A percentile compares a stretch with the other conserved stretches of the same genome.
These are phyloP conservation scores for Cystobasidium tubakii DNA, from an alignment of 768 basidiomycete genomes.

Conservation along the genomic window DNA sequence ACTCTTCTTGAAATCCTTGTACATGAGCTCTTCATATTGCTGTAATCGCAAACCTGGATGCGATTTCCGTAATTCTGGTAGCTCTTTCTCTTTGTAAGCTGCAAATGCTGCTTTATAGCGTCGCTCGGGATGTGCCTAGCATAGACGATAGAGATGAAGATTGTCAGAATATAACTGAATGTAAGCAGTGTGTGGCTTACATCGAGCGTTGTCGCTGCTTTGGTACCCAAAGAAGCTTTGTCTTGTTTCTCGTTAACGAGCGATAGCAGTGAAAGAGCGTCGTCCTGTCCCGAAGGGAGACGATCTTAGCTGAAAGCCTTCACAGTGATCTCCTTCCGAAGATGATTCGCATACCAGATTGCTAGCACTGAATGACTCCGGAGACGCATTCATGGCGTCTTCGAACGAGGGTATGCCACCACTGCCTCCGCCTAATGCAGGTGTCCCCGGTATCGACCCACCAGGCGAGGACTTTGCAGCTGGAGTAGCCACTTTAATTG, in stretches of 20 bases:
- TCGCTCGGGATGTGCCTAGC: constrained; percentile 46
- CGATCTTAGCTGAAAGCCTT: background rate
- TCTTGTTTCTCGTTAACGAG: constrained; percentile 51
- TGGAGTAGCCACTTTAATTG: constrained; percentile 39
- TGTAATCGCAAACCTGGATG: constrained; percentile 52
- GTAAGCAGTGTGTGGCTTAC: constrained; percentile 10
- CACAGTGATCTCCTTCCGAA: background rate
- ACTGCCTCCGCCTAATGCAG: constrained; percentile 48
- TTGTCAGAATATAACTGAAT: background rate
- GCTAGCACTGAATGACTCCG: constrained; percentile 38
- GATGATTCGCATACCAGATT: constrained; percentile 26
- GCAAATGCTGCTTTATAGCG: constrained; percentile 54
- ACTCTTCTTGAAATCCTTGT: constrained; percentile 41
- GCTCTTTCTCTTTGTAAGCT: constrained; percentile 36
- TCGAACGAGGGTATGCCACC: constrained; percentile 41
- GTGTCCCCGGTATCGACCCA: constrained; percentile 44
- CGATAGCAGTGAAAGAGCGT: constrained; percentile 51
- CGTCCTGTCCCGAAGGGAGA: constrained; percentile 34
- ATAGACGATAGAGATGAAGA: background rate
- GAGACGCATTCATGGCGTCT: constrained; percentile 19
- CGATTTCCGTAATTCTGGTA: constrained; percentile 47
- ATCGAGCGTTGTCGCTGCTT: constrained; percentile 43
- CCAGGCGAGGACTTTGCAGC: constrained; percentile 39
- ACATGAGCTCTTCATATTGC: constrained; percentile 47
- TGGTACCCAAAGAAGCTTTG: constrained; percentile 50